phyloP scores from a whole-genome alignment of 1,284 basidiomycete species.

The Rhodotorula sp. region DNA sequence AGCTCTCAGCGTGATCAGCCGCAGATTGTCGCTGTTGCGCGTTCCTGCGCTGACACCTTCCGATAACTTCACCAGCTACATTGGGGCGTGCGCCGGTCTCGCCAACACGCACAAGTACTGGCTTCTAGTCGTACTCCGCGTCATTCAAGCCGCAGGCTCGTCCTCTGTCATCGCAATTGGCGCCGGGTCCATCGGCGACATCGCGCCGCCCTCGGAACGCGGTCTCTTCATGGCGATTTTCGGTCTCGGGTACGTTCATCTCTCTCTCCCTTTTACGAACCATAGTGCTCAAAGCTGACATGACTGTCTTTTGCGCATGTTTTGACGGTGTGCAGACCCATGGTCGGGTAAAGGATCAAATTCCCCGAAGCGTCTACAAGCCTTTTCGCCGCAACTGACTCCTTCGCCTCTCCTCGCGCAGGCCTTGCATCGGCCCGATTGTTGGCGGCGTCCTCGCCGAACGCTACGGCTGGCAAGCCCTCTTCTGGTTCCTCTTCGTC shows the following conservation, averaged over 20 bases:
- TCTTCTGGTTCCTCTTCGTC: constrained; percentile 77
- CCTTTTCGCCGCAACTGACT: background rate
- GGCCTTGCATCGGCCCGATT: background rate
- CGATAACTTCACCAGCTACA: constrained; percentile 24
- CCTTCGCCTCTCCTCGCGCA: background rate
- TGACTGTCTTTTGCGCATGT: too few species aligned
- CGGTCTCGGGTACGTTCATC: constrained; percentile 12
- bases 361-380: background rate
- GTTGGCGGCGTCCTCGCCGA: constrained; percentile 34
- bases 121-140: constrained; percentile 62
- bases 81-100: constrained; percentile 57
- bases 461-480: constrained; percentile 53
- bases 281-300: too few species aligned
- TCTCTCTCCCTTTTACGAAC: too few species aligned
- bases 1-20: too few species aligned
- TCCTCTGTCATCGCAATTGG: constrained; percentile 46
- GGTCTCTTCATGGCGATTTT: constrained; percentile 35
- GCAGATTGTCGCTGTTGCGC: background rate
- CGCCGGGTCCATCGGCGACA: constrained; percentile 40
- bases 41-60: background rate
- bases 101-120: constrained; percentile 61
- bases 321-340: background rate
- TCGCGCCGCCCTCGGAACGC: constrained; percentile 34
- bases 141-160: constrained; percentile 61
- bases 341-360: constrained; percentile 4